Percentiles rank a stretch among this genome's conserved stretches.
Conservation (phyloP, 352 stramenopile species). For the Phytophthora idaei region DNA sequence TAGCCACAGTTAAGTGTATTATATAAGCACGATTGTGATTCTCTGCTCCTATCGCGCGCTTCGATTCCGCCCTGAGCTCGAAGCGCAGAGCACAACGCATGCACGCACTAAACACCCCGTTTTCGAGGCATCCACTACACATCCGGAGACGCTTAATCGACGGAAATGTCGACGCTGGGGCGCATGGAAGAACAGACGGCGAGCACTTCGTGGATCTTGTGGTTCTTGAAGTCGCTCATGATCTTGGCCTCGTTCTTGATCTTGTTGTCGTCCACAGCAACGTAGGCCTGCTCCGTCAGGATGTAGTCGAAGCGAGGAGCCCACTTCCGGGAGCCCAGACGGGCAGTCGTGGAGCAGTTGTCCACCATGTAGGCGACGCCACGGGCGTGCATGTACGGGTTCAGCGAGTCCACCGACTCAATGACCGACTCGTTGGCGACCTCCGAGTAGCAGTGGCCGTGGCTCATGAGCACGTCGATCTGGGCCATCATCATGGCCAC, state of each 20-base stretch:
- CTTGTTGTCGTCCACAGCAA: constrained; percentile 94
- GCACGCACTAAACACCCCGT: constrained; percentile 14
- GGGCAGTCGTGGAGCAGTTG: constrained; percentile 99
- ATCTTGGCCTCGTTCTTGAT: constrained; percentile 84
- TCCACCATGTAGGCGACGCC: constrained; percentile 99
- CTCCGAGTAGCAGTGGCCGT: constrained; percentile 97
- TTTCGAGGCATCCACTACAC: constrained; percentile 22
- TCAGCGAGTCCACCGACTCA: constrained; percentile 97
- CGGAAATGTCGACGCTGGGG: constrained; percentile 95
- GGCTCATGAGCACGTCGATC: constrained; percentile 97
- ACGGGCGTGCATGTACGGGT: constrained; percentile 98
- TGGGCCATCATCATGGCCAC: constrained; percentile 99
- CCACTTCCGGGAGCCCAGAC: constrained; percentile 98
- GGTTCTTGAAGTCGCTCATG: constrained; percentile 95
- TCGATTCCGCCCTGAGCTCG: constrained; percentile 3
- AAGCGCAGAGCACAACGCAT: not conserved
- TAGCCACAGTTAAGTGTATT: constrained; percentile 32
- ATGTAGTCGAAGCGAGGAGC: constrained; percentile 99
- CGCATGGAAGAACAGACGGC: constrained; percentile 95
- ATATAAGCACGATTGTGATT: constrained; percentile 18
- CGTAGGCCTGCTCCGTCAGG: constrained; percentile 97
- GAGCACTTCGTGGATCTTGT: constrained; percentile 98
- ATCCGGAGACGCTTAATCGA: constrained; percentile 55
- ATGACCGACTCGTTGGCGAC: constrained; percentile 99
- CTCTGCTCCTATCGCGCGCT: constrained; percentile 5